Percentiles rank a stretch among this genome's conserved stretches.
Evolutionary conservation across 257 asterid genomes (phyloP).

Genomic region (Solanum pinnatisectum): DNA sequence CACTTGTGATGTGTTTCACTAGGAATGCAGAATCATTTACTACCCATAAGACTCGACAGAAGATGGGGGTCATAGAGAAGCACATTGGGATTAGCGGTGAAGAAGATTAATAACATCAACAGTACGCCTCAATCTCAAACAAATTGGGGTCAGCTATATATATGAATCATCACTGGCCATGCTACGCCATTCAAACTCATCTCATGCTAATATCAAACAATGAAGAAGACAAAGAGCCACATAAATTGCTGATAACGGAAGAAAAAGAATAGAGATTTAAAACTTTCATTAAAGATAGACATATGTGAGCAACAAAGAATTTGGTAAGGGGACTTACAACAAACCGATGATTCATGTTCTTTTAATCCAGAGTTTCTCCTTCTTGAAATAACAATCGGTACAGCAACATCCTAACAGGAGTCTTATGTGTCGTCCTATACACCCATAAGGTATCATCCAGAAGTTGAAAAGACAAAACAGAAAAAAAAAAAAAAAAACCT

Average conservation of each 20-base stretch:
- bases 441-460: background rate
- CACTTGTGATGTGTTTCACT: background rate
- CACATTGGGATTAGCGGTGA: background rate
- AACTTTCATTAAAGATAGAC: background rate
- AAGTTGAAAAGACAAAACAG: background rate
- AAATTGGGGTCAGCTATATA: background rate
- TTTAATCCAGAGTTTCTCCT: background rate
- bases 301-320: background rate
- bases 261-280: background rate
- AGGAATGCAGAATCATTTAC: background rate
- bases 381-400: background rate
- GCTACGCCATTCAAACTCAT: background rate
- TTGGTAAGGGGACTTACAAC: background rate
- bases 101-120: background rate
- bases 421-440: background rate
- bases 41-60: background rate
- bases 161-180: background rate
- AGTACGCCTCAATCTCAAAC: background rate
- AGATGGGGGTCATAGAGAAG: background rate
- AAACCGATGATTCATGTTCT: background rate
- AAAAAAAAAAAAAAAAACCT: background rate
- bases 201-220: background rate
- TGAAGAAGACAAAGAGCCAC: background rate
- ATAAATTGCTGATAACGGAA: background rate
- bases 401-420: background rate